Evolutionary conservation across 192 early-diverging fungal species (phyloP).

Genomic region (Linnemannia elongata): DNA sequence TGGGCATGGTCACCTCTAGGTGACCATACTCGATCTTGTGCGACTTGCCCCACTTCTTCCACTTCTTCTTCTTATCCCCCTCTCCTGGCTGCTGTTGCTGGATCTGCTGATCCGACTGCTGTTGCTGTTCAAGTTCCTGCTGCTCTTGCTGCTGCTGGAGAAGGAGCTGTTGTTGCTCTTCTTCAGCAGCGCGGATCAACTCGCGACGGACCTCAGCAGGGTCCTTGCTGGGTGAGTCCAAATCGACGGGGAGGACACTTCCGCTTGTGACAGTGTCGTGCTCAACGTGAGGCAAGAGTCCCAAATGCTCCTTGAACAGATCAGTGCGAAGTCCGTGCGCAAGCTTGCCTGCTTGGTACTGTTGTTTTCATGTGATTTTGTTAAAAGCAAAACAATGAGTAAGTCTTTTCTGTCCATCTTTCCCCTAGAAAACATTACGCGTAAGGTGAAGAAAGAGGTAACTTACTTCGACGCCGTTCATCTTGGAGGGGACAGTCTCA

Average conservation of each 20-base stretch:
- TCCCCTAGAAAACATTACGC: not conserved
- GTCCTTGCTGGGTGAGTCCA: conserved; percentile 46
- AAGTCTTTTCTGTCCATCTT: too few relatives aligned
- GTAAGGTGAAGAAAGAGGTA: not conserved
- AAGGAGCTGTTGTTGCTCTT: conserved; percentile 11
- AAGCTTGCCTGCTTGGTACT: conserved; percentile 81
- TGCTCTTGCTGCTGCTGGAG: conserved; percentile 14
- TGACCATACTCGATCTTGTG: conserved; percentile 6
- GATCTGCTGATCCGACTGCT: not conserved
- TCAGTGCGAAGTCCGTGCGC: conserved; percentile 81
- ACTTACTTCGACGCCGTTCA: conserved; percentile 76
- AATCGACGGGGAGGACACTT: conserved; percentile 50
- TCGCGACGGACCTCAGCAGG: conserved; percentile 24
- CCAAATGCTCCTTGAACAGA: conserved; percentile 88
- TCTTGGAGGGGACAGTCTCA: conserved; percentile 72
- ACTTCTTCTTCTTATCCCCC: not conserved
- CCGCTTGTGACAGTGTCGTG: conserved; percentile 55
- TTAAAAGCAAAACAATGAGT: not conserved
- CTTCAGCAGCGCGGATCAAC: conserved; percentile 22
- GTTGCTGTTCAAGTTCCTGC: conserved; percentile 6
- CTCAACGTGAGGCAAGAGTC: conserved; percentile 67
- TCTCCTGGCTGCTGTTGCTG: not conserved
- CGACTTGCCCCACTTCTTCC: not conserved
- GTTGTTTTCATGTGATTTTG: not conserved
- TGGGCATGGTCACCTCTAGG: conserved; percentile 31